A percentile compares a stretch with the other conserved stretches of the same genome.
These are phyloP conservation scores for Colletotrichum navitas DNA, from an alignment of 2,329 filamentous ascomycete species.

Conservation along the genomic window DNA sequence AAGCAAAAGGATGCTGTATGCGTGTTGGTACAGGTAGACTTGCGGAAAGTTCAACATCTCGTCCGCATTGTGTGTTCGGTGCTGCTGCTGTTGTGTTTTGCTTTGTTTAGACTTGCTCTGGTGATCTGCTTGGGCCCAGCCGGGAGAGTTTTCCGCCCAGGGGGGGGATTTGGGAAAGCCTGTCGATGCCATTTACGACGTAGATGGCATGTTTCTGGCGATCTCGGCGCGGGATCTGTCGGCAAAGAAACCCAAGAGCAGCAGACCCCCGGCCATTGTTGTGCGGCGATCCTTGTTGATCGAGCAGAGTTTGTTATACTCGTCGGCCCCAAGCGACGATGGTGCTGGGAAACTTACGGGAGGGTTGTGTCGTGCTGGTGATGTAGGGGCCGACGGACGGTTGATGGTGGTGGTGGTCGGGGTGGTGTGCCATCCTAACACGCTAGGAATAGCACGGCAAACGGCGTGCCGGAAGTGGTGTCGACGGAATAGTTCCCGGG, in stretches of 20 bases:
- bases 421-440: neutral
- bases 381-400: neutral
- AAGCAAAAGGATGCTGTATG: neutral
- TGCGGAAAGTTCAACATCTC: neutral
- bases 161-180: neutral
- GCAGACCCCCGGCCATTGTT: neutral
- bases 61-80: neutral
- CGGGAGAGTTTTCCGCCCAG: neutral
- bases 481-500: neutral
- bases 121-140: neutral
- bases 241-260: constrained; percentile 7
- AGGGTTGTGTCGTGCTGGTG: neutral
- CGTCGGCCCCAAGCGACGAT: constrained; percentile 17
- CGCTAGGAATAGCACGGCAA: constrained; percentile 37
- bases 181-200: neutral
- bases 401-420: neutral
- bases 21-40: neutral
- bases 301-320: constrained; percentile 14
- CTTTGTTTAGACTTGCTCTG: neutral
- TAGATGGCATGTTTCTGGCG: neutral
- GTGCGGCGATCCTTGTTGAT: constrained; percentile 2
- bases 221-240: neutral
- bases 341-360: neutral
- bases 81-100: neutral
- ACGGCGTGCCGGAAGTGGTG: constrained; percentile 22